Evolutionary conservation across 441 rosid genomes (phyloP).

Genomic region (Melastoma candidum): DNA sequence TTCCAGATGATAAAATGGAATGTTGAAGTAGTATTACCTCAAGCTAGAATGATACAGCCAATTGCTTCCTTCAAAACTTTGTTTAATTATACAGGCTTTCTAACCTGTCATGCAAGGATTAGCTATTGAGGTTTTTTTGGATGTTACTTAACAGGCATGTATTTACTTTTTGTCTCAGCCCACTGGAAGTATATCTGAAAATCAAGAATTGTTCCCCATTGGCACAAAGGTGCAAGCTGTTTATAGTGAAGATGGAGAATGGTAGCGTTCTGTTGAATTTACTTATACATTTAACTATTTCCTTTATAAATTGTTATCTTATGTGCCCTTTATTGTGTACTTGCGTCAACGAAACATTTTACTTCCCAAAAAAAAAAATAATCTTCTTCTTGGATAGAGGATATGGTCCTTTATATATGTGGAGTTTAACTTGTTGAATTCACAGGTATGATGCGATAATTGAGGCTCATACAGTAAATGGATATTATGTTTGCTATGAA

Average conservation of each 20-base stretch:
- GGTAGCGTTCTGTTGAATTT: constrained; percentile 30
- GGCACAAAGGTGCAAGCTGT: constrained; percentile 98
- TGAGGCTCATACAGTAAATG: constrained; percentile 68
- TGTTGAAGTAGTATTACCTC: too few species aligned
- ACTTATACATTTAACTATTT: constrained; percentile 9
- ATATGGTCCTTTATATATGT: too few species aligned
- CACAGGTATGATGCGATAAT: constrained; percentile 89
- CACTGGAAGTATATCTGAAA: constrained; percentile 27
- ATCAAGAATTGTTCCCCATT: constrained; percentile 46
- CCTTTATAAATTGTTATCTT: constrained; percentile 12
- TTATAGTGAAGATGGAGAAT: constrained; percentile 96
- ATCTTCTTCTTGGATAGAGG: too few species aligned
- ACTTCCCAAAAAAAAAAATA: too few species aligned
- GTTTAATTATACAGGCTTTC: constrained; percentile 2
- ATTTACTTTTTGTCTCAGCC: constrained; percentile 24
- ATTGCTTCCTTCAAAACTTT: background rate
- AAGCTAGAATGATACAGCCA: too few species aligned
- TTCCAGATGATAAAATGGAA: too few species aligned
- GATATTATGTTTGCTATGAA: constrained; percentile 58
- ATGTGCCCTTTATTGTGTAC: constrained; percentile 26
- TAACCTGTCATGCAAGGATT: constrained; percentile 1
- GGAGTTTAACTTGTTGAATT: constrained; percentile 51
- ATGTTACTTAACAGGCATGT: background rate
- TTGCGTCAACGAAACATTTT: constrained; percentile 8
- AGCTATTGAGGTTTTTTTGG: background rate